These are phyloP conservation scores for Epipyxis sp. DNA, from an alignment of 108 stramenopile genomes.

Conservation along the genomic window DNA sequence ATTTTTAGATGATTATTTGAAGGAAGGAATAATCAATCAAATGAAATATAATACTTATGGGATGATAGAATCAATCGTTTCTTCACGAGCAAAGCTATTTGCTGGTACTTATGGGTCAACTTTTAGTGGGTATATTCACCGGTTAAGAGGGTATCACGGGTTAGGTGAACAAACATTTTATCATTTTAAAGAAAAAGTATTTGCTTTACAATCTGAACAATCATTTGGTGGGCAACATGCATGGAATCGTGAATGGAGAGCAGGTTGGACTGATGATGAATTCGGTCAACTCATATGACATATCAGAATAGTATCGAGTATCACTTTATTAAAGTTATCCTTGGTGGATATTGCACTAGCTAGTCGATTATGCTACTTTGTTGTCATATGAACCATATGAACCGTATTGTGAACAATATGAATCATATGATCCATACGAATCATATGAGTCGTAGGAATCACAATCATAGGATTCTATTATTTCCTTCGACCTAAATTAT, in stretches of 20 bases:
- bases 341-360: no score
- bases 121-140: slow-evolving; percentile 31
- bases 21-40: background rate
- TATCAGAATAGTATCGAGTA: no score
- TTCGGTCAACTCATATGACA: no score
- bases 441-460: no score
- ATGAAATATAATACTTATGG: slow-evolving; percentile 10
- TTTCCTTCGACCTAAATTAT: no score
- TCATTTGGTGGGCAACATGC: slow-evolving; percentile 28
- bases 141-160: slow-evolving; percentile 28
- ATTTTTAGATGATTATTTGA: slow-evolving; percentile 18
- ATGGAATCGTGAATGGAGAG: slow-evolving; percentile 21
- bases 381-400: no score
- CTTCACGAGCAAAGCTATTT: slow-evolving; percentile 14
- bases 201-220: background rate
- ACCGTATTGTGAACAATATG: no score
- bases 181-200: slow-evolving; percentile 5
- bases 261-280: slow-evolving; percentile 31
- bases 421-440: no score
- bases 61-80: slow-evolving; percentile 27
- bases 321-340: no score
- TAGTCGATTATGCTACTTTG: no score
- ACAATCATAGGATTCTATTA: no score
- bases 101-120: slow-evolving; percentile 29
- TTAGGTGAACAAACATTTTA: slow-evolving; percentile 25